A percentile compares a stretch with the other conserved stretches of the same genome.
These are phyloP conservation scores for Ilyonectria robusta DNA, from an alignment of 2,329 filamentous ascomycete species.

Conservation along the genomic window DNA sequence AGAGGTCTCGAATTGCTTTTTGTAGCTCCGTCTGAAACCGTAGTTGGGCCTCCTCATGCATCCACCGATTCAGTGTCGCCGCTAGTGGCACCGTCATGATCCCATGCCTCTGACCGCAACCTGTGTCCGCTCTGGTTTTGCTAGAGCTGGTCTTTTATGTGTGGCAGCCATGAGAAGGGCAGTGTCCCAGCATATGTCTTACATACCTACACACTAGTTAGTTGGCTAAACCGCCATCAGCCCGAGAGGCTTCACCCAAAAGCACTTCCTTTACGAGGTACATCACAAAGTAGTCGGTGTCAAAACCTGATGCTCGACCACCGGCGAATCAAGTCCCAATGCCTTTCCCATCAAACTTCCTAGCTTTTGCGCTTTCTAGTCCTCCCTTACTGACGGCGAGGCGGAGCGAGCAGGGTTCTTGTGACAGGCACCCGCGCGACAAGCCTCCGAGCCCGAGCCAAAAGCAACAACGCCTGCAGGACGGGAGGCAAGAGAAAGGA, in stretches of 20 bases:
- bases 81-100: constrained; percentile 16
- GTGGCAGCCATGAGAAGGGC: not conserved
- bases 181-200: not conserved
- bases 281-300: not conserved
- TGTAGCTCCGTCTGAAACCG: constrained; percentile 22
- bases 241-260: not conserved
- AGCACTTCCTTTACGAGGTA: not conserved
- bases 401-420: not conserved
- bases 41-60: constrained; percentile 6
- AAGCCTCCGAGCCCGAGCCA: constrained; percentile 26
- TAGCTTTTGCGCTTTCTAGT: not conserved
- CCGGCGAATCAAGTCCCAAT: no score
- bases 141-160: not conserved
- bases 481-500: constrained; percentile 21
- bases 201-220: not conserved
- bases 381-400: constrained; percentile 10
- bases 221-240: not conserved
- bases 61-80: constrained; percentile 12
- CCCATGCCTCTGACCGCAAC: not conserved
- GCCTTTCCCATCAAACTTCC: not conserved
- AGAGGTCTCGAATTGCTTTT: constrained; percentile 34
- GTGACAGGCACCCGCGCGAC: constrained; percentile 2
- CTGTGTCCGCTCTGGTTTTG: not conserved
- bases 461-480: constrained; percentile 37
- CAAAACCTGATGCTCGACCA: not conserved